Conservation (phyloP, 2,329 filamentous ascomycete genomes). For the Calonectria pseudoturangicola region DNA sequence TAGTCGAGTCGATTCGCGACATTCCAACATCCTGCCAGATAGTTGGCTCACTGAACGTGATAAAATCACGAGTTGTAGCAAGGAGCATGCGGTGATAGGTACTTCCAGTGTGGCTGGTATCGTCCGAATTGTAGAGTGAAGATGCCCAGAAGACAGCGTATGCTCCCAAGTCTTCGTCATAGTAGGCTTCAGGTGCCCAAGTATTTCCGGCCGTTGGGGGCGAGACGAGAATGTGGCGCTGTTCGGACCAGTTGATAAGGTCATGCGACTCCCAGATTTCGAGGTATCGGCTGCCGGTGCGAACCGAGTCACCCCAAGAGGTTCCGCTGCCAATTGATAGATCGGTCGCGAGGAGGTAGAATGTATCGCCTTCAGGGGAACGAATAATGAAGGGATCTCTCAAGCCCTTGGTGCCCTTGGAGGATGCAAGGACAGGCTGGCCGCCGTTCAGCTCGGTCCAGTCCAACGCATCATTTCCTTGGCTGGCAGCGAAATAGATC, state of each 20-base stretch:
- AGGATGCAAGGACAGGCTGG: constrained; percentile 67
- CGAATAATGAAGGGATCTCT: constrained; percentile 73
- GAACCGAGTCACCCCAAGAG: constrained; percentile 69
- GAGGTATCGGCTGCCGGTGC: constrained; percentile 68
- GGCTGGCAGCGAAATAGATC: constrained; percentile 70
- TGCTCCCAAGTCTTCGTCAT: constrained; percentile 63
- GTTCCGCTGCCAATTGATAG: constrained; percentile 73
- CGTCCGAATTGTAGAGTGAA: constrained; percentile 64
- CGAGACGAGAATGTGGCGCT: constrained; percentile 70
- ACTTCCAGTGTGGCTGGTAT: constrained; percentile 62
- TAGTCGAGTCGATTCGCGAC: constrained; percentile 73
- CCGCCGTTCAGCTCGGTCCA: constrained; percentile 71
- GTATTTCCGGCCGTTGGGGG: constrained; percentile 71
- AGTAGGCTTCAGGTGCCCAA: constrained; percentile 72
- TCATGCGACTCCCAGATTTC: constrained; percentile 73
- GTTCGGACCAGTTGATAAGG: constrained; percentile 69
- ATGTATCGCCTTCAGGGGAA: constrained; percentile 69
- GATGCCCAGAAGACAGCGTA: constrained; percentile 69
- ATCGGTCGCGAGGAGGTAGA: constrained; percentile 71
- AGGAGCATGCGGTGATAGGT: constrained; percentile 73
- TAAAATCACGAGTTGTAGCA: constrained; percentile 69
- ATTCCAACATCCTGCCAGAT: constrained; percentile 77
- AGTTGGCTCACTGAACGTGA: constrained; percentile 69
- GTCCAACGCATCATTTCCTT: constrained; percentile 70
- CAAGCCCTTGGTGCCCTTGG: constrained; percentile 68